phyloP scores from a whole-genome alignment of 2,329 filamentous ascomycete genomes.

The Pyrenochaeta sp. region DNA sequence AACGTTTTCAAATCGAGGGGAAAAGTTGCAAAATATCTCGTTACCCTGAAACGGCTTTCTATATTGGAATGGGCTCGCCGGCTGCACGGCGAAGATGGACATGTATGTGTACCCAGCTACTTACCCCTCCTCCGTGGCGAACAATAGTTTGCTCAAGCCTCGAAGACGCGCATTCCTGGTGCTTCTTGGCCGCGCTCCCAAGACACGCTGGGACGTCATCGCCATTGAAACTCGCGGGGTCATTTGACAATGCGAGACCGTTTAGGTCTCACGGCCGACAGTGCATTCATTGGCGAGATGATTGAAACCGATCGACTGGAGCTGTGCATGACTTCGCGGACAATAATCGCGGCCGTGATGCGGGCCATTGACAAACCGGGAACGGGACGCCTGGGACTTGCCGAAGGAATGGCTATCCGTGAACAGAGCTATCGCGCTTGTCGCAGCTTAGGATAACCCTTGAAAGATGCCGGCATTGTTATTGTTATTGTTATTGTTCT shows the following conservation, averaged over 20 bases:
- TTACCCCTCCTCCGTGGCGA: conserved; percentile 26
- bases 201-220: conserved; percentile 27
- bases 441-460: background rate
- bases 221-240: conserved; percentile 6
- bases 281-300: conserved; percentile 13
- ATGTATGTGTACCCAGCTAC: no score
- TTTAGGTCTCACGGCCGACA: conserved; percentile 12
- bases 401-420: background rate
- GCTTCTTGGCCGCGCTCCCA: conserved; percentile 24
- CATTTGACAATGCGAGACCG: conserved; percentile 10
- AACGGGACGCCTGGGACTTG: background rate
- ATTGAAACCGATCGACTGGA: conserved; percentile 5
- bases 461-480: no score
- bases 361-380: conserved; percentile 2
- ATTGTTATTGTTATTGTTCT: conserved; percentile 1
- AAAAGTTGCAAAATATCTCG: background rate
- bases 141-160: conserved; percentile 9
- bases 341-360: background rate
- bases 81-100: conserved; percentile 8
- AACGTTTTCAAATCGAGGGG: background rate
- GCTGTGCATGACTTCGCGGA: conserved; percentile 7
- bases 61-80: background rate
- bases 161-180: conserved; percentile 19
- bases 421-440: background rate
- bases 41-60: background rate